Evolutionary conservation across 1,284 basidiomycete species (phyloP).

Genomic region (Singerocomus inundabilis): DNA sequence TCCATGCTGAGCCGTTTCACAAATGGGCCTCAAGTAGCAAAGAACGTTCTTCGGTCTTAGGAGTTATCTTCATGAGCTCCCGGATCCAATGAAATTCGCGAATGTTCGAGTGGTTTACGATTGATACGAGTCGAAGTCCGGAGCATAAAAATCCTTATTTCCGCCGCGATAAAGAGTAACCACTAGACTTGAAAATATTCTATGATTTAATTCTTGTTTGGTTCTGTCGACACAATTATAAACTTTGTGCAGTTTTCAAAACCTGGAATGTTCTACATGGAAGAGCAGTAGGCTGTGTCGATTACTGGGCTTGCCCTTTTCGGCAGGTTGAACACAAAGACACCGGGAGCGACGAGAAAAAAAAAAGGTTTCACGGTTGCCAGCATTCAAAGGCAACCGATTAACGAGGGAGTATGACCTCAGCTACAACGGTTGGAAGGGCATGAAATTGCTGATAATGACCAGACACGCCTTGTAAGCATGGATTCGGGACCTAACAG

Average conservation of each 20-base stretch:
- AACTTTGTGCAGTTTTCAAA: conserved; percentile 5
- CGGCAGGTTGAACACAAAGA: conserved; percentile 1
- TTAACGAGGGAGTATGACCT: conserved; percentile 3
- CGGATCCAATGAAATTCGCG: background rate
- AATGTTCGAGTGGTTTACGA: conserved; percentile 7
- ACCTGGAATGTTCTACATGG: conserved; percentile 28
- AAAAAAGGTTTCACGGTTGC: background rate
- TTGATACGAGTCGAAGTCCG: conserved; percentile 1
- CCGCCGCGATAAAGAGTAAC: conserved; percentile 11
- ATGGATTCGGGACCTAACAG: conserved; percentile 14
- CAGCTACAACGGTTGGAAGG: background rate
- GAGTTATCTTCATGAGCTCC: background rate
- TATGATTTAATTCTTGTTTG: conserved; percentile 18
- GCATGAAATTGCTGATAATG: conserved; percentile 7
- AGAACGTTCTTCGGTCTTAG: background rate
- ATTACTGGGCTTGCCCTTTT: conserved; percentile 22
- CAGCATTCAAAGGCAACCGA: background rate
- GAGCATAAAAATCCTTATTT: conserved; percentile 12
- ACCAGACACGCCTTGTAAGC: conserved; percentile 17
- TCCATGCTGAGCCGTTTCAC: conserved; percentile 5
- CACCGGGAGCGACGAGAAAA: background rate
- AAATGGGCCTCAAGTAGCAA: no score
- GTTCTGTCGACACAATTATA: conserved; percentile 24
- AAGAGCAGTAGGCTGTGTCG: conserved; percentile 22
- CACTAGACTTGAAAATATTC: conserved; percentile 4